Evolutionary conservation across 805 yeast genomes (phyloP).

Genomic region (Henningerozyma blattae): DNA sequence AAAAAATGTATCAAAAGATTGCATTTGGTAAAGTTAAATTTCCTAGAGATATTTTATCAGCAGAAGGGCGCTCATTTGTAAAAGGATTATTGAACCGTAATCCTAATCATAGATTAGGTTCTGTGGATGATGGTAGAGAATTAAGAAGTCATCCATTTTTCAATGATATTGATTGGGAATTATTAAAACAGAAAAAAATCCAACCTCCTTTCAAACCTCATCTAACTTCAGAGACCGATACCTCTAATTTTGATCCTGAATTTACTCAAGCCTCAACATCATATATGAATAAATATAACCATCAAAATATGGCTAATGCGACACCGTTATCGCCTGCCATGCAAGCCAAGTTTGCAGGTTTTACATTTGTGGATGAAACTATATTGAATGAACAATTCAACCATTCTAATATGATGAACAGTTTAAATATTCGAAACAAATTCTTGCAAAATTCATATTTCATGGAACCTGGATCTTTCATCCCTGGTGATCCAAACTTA

Average conservation of each 20-base stretch:
- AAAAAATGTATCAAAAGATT: slow-evolving; percentile 97
- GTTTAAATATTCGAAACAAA: slow-evolving; percentile 20
- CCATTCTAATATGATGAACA: too few relatives aligned
- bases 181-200: slow-evolving; percentile 62
- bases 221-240: slow-evolving; percentile 79
- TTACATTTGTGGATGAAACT: slow-evolving; percentile 91
- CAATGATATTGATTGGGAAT: slow-evolving; percentile 82
- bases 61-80: slow-evolving; percentile 91
- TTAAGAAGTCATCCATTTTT: slow-evolving; percentile 87
- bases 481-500: slow-evolving; percentile 66
- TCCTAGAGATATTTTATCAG: slow-evolving; percentile 87
- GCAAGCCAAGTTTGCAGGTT: slow-evolving; percentile 94
- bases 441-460: slow-evolving; percentile 26
- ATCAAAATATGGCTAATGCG: slow-evolving; percentile 35
- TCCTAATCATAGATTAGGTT: slow-evolving; percentile 90
- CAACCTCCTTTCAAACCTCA: slow-evolving; percentile 98
- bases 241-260: slow-evolving; percentile 96
- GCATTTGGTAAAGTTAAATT: slow-evolving; percentile 97
- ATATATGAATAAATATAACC: slow-evolving; percentile 40
- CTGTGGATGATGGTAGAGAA: slow-evolving; percentile 85
- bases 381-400: slow-evolving; percentile 57
- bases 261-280: slow-evolving; percentile 80
- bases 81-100: slow-evolving; percentile 91
- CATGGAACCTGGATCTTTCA: slow-evolving; percentile 56
- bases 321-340: slow-evolving; percentile 83